Evolutionary conservation across 805 yeast genomes (phyloP), one percentile per base, ranked within the genome.

Genomic region (Debaryomyces prosopidis): DNA sequence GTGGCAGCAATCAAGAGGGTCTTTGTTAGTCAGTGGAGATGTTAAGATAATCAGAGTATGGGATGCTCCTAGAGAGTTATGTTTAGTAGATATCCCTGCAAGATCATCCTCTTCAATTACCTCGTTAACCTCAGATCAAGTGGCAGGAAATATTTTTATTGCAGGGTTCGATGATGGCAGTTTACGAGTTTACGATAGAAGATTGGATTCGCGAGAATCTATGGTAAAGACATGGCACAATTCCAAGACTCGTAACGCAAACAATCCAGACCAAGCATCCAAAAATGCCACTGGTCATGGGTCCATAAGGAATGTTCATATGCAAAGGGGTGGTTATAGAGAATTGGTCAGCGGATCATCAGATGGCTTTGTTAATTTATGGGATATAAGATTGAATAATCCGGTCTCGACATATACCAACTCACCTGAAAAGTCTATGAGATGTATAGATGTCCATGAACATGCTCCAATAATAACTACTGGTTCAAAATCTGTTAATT

Each of bases 1-100:
- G 54, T 94, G 99, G 99, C 98, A 92, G 63, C 99, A 94, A 60
- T 85, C 94, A 37, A 73, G 97, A 48, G 99, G 99, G 0, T 81
- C 96, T 0, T 70, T 94, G 32, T 70, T 92, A 43, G 96, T 88
- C 1, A 90, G 96, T 34, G 99, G 99, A 38, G 98, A 94, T 69
- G 96, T 89, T 7, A 88, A 91, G 56, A 84, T 90, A 18, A 89
- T 94, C 44, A 74, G 96, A 46, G 75, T 91, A 1, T 94, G 99
- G 99, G 98, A 94, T 67, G 98, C 98, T 0, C 94, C 96, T 10
- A 74, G 97, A 30, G 99, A 94, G 59, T 74, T 86, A 42, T 86
- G 96, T 59, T 76, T 88, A 39, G 80, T 81, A 14, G 97, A 90
- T 57, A 85, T 94, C 40, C 97, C 98, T 0, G 95, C 96, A 0